Conservation (phyloP, 306 rosid species). For the Adenanthera pavonina region DNA sequence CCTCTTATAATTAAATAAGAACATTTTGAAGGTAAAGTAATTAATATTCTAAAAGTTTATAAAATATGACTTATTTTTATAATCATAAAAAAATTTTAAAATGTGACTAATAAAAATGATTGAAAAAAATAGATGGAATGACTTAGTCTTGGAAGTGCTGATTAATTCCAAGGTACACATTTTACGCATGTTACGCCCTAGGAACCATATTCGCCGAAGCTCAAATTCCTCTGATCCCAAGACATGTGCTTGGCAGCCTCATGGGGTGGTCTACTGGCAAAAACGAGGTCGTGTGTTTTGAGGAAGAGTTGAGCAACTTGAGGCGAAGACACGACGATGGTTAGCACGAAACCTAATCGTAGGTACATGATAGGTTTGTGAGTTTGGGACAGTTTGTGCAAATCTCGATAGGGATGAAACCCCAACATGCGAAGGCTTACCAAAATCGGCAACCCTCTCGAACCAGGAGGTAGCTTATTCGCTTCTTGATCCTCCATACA, state of each 20-base stretch:
- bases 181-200: slow-evolving; percentile 78
- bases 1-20: too few species aligned
- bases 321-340: slow-evolving; percentile 72
- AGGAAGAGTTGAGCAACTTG: slow-evolving; percentile 73
- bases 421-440: slow-evolving; percentile 68
- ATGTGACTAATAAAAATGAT: too few species aligned
- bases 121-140: slow-evolving; percentile 38
- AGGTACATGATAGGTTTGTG: slow-evolving; percentile 70
- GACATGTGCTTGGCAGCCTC: slow-evolving; percentile 47
- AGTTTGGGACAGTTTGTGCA: slow-evolving; percentile 55
- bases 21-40: too few species aligned
- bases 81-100: too few species aligned
- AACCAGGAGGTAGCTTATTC: slow-evolving; percentile 73
- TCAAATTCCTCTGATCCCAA: slow-evolving; percentile 55
- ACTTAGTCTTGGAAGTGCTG: slow-evolving; percentile 50
- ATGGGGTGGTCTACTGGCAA: slow-evolving; percentile 65
- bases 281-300: slow-evolving; percentile 62
- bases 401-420: slow-evolving; percentile 53
- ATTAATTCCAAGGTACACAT: slow-evolving; percentile 71
- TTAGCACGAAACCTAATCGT: slow-evolving; percentile 57
- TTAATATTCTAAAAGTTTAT: too few species aligned
- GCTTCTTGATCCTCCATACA: slow-evolving; percentile 40
- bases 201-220: slow-evolving; percentile 54
- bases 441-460: slow-evolving; percentile 66
- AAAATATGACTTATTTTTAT: too few species aligned